Evolutionary conservation across 352 stramenopile genomes (phyloP).

Genomic region (Phytopythium boreale): DNA sequence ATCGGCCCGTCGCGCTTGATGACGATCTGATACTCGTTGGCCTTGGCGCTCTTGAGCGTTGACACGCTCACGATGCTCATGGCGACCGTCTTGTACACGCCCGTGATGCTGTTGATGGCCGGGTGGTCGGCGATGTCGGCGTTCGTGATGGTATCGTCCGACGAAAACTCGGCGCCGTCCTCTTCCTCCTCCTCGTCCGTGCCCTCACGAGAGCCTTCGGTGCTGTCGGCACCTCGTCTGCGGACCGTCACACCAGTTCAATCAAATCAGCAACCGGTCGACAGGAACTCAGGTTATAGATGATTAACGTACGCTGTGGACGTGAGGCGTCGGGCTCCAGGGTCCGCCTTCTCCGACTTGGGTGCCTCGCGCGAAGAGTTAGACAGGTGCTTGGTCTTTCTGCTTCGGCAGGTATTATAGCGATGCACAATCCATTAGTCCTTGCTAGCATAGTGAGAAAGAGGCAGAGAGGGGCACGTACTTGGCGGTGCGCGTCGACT

Average conservation of each 20-base stretch:
- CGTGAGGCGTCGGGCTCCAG: conserved; percentile 32
- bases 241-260: conserved; percentile 5
- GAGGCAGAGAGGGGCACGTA: conserved; percentile 1
- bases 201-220: conserved; percentile 33
- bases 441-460: neutral
- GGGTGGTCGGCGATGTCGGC: conserved; percentile 70
- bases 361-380: conserved; percentile 61
- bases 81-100: conserved; percentile 76
- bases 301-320: conserved; percentile 60
- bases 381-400: conserved; percentile 52
- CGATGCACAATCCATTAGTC: neutral
- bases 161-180: conserved; percentile 43
- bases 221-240: conserved; percentile 41
- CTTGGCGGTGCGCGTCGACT: conserved; percentile 45
- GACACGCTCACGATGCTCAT: conserved; percentile 83
- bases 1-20: conserved; percentile 57
- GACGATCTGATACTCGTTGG: conserved; percentile 82
- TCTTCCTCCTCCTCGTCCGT: conserved; percentile 44
- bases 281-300: conserved; percentile 2
- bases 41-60: conserved; percentile 62
- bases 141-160: conserved; percentile 69
- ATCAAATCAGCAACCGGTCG: neutral
- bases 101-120: conserved; percentile 73
- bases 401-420: conserved; percentile 5
- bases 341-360: conserved; percentile 46